Evolutionary conservation across 192 early-diverging fungal genomes (phyloP).

Genomic region (Mortierella claussenii): DNA sequence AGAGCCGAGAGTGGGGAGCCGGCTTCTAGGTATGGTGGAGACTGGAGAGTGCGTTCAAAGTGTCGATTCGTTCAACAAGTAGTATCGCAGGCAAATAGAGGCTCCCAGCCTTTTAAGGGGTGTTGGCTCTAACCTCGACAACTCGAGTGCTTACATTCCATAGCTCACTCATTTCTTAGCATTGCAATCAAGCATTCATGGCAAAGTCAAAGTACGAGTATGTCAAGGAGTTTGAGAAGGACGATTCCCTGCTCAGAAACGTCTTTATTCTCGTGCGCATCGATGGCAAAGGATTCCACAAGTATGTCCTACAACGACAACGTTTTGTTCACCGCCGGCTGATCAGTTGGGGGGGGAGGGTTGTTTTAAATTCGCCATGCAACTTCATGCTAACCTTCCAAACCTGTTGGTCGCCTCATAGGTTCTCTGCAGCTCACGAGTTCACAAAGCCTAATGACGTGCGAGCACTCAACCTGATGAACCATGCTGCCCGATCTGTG

Average conservation of each 20-base stretch:
- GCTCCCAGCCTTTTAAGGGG: too few species aligned
- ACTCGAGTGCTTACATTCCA: too few species aligned
- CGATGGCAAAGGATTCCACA: conserved; percentile 92
- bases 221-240: conserved; percentile 87
- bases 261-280: conserved; percentile 93
- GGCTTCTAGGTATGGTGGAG: too few species aligned
- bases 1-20: too few species aligned
- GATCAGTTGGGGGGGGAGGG: too few species aligned
- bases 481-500: conserved; percentile 79
- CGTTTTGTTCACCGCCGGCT: too few species aligned
- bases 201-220: conserved; percentile 96
- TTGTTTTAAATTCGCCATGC: too few species aligned
- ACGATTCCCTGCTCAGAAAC: conserved; percentile 81
- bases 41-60: too few species aligned
- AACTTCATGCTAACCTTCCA: not conserved
- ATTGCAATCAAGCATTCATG: conserved; percentile 59
- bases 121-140: too few species aligned
- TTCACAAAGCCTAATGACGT: conserved; percentile 86
- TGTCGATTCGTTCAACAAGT: too few species aligned
- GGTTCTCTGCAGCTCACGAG: conserved; percentile 81
- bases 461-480: conserved; percentile 84
- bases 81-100: too few species aligned
- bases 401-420: too few species aligned
- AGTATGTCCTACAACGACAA: conserved; percentile 45
- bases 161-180: not conserved